Base-by-base conservation (phyloP, 345 rosid genomes). In the Cardiospermum halicacabum region DNA sequence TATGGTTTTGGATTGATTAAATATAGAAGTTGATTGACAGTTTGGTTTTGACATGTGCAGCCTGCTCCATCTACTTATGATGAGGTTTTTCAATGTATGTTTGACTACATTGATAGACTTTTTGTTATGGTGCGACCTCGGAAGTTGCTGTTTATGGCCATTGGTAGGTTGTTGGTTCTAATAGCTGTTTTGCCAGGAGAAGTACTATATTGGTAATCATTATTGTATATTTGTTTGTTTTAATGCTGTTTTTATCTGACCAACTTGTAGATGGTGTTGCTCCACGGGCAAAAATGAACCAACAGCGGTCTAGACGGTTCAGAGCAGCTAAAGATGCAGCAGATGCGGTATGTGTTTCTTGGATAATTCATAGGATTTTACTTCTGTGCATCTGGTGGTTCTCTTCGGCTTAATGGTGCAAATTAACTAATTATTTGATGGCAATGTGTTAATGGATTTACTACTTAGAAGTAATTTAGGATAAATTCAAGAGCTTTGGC, bases 221-320 rank as follows among this genome's bases (percentile, higher is more conserved):
- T 39, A 26, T 40, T 2, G 2, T 36, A 39, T 32, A 21, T 40
- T 4, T 56, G 25, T 12, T 73, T 9, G 53, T 53, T 10, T 25
- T 13, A 47, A 56, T 68, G 37, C 62, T 74, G 36, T 59, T 65
- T 69, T 22, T 67, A 53, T 69, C 42, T 55, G 40, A 72, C 56
- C 43, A 67, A 70, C 25, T 31, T 62, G 40, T 72, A 94, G 99
- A 94, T 71, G 96, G 99, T 61, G 99, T 94, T 11, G 99, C 97
- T 22, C 99, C 97, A 28, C 82, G 99, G 62, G 99, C 97, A 11
- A 91, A 94, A 74, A 94, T 94, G 96, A 94, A 94, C 73, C 97
- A 91, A 59, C 99, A 94, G 62, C 82, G 97, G 18, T 86, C 96
- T 18, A 84, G 97, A 84, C 83, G 97, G 47, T 94, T 94, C 73